Evolutionary conservation across 306 rosid species (phyloP).

Genomic region (Vigna radiata): DNA sequence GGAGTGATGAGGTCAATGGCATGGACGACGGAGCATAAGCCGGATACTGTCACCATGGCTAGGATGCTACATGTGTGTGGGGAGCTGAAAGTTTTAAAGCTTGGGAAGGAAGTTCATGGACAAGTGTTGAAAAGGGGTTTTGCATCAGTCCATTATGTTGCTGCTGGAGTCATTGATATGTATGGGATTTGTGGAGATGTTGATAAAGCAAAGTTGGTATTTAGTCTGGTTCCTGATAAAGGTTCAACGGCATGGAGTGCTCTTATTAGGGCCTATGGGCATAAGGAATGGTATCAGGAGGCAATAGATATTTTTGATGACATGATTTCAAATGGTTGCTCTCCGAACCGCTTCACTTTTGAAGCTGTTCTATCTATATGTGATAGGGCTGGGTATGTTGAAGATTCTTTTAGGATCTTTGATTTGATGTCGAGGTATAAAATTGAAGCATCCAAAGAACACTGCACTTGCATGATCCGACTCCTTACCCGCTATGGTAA

Average conservation of each 20-base stretch:
- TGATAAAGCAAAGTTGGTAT: slow-evolving; percentile 59
- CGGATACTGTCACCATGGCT: slow-evolving; percentile 66
- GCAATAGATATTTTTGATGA: slow-evolving; percentile 63
- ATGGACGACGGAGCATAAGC: slow-evolving; percentile 64
- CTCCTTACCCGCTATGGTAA: slow-evolving; percentile 79
- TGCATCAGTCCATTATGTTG: slow-evolving; percentile 61
- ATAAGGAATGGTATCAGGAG: slow-evolving; percentile 53
- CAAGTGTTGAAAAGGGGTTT: slow-evolving; percentile 69
- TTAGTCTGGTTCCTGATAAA: slow-evolving; percentile 60
- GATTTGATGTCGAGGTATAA: slow-evolving; percentile 63
- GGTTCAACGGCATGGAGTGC: slow-evolving; percentile 90
- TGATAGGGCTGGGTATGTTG: slow-evolving; percentile 70
- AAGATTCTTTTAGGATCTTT: slow-evolving; percentile 65
- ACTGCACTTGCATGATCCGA: slow-evolving; percentile 56
- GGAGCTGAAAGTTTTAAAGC: slow-evolving; percentile 56
- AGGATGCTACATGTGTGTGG: slow-evolving; percentile 66
- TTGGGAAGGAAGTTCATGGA: slow-evolving; percentile 81
- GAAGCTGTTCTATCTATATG: slow-evolving; percentile 59
- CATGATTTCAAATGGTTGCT: slow-evolving; percentile 56
- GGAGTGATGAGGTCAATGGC: slow-evolving; percentile 68
- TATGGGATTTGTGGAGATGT: slow-evolving; percentile 66
- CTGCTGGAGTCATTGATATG: slow-evolving; percentile 64
- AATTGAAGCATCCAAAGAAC: slow-evolving; percentile 64
- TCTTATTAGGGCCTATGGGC: slow-evolving; percentile 66
- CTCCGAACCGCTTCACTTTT: slow-evolving; percentile 78